These are phyloP conservation scores for Spiromastix sp. DNA, from an alignment of 2,329 filamentous ascomycete species.

Conservation along the genomic window DNA sequence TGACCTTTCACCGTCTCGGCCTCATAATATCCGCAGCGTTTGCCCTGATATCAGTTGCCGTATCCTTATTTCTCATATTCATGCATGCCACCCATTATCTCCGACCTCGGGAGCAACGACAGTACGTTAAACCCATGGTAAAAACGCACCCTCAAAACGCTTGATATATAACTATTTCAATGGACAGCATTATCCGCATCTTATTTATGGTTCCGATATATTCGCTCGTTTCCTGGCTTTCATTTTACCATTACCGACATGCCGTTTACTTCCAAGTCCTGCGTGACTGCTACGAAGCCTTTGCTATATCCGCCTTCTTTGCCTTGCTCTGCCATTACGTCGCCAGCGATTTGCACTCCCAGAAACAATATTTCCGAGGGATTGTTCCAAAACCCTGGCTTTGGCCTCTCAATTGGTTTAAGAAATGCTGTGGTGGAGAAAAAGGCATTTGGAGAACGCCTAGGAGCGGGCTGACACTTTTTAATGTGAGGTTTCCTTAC, in stretches of 20 bases:
- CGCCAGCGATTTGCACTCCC: constrained; percentile 63
- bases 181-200: no score
- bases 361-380: constrained; percentile 70
- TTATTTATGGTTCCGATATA: constrained; percentile 83
- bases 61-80: no score
- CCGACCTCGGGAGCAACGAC: no score
- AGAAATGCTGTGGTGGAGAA: constrained; percentile 59
- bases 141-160: no score
- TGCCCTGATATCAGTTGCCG: no score
- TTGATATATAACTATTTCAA: no score
- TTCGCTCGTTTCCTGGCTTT: constrained; percentile 61
- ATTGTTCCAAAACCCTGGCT: constrained; percentile 64
- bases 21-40: no score
- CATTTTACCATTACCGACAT: constrained; percentile 63
- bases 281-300: constrained; percentile 80
- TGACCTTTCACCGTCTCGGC: no score
- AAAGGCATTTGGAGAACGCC: constrained; percentile 63
- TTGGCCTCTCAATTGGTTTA: constrained; percentile 59
- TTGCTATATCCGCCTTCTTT: constrained; percentile 81
- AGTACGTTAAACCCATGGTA: no score
- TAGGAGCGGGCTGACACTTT: constrained; percentile 75
- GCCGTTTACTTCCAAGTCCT: constrained; percentile 73
- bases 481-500: constrained; percentile 57
- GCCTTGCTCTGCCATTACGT: constrained; percentile 70
- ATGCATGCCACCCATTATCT: no score